Evolutionary conservation across 208 protist genomes (phyloP).

Genomic region (Wallacemonas collosoma): DNA sequence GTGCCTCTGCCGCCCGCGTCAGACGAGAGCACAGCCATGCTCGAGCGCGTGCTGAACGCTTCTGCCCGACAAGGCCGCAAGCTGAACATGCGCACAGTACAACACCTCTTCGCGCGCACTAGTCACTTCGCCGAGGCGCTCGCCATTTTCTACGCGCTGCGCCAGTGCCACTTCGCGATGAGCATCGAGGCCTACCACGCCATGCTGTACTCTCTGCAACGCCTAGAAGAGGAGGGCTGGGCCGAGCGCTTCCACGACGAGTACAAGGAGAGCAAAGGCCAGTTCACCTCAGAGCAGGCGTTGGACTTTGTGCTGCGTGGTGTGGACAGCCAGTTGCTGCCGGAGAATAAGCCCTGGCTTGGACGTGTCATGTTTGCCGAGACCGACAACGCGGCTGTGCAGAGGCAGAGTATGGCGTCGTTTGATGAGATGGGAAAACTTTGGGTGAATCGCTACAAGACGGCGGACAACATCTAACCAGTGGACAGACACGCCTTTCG

Average conservation of each 20-base stretch:
- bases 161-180: slow-evolving; percentile 82
- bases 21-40: slow-evolving; percentile 33
- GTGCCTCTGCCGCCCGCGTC: slow-evolving; percentile 49
- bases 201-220: slow-evolving; percentile 92
- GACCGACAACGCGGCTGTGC: slow-evolving; percentile 45
- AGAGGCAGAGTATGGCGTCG: slow-evolving; percentile 37
- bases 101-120: slow-evolving; percentile 87
- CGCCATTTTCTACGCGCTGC: slow-evolving; percentile 85
- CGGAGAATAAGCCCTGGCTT: slow-evolving; percentile 91
- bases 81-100: slow-evolving; percentile 81
- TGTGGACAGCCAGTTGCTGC: slow-evolving; percentile 78
- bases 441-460: slow-evolving; percentile 81
- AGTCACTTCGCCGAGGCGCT: slow-evolving; percentile 80
- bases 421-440: slow-evolving; percentile 70
- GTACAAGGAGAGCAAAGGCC: slow-evolving; percentile 24
- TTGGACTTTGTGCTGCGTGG: slow-evolving; percentile 89
- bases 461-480: slow-evolving; percentile 7
- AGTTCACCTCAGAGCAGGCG: slow-evolving; percentile 66
- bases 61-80: slow-evolving; percentile 62
- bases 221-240: slow-evolving; percentile 90
- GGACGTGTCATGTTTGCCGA: slow-evolving; percentile 90
- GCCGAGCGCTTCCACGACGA: slow-evolving; percentile 80
- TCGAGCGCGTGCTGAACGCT: slow-evolving; percentile 67
- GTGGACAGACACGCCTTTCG: background rate
- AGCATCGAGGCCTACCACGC: slow-evolving; percentile 90